Base-by-base conservation (phyloP, 148 eudicot genomes). In the Rhododendron molle region DNA sequence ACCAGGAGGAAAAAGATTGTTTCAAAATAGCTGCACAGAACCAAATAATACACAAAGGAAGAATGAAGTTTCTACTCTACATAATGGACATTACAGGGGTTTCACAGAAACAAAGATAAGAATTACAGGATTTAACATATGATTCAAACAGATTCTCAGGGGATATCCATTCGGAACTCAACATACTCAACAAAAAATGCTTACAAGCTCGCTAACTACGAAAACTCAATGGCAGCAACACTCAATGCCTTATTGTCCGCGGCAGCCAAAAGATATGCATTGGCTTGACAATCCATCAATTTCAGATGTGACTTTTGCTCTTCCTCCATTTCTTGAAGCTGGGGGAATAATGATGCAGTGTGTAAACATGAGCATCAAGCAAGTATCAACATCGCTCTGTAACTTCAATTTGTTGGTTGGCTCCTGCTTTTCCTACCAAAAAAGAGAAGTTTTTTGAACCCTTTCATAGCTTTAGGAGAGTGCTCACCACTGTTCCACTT, bases 361-460 rank as follows among this genome's bases (percentile, higher is more conserved):
- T 20, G 40, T 5, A 20, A 49, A 83, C 20, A 50, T 30, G 47
- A 83, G 46, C 10, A 2, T 9, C 34, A 1, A 83, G 34, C 30
- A 58, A 36, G 47, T n/a, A 74, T 20, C 1, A 13, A 58, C 23
- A 74, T 1, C 0, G 16, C 10, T 44, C n/a, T 1, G 34, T 36
- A 26, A 2, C 49, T 52, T 46, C 28, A 78, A 58, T 60, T 58
- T 26, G 28, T 44, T 49, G 44, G 32, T 81, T 21, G 40, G 69
- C 11, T 87, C 89, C 88, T 89, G 79, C 76, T 90, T 89, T 83
- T 95, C 81, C 93, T 87, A 80, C 94, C 96, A 89, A 95, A 95
- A 84, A 92, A 86, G 49, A 95, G 92, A 86, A 95, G 94, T 88
- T 92, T 94, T 88, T 94, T 91, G 88, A 95, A 92, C 36, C 95